Conservation (phyloP, 306 rosid genomes). For the Phaseolus lunatus region DNA sequence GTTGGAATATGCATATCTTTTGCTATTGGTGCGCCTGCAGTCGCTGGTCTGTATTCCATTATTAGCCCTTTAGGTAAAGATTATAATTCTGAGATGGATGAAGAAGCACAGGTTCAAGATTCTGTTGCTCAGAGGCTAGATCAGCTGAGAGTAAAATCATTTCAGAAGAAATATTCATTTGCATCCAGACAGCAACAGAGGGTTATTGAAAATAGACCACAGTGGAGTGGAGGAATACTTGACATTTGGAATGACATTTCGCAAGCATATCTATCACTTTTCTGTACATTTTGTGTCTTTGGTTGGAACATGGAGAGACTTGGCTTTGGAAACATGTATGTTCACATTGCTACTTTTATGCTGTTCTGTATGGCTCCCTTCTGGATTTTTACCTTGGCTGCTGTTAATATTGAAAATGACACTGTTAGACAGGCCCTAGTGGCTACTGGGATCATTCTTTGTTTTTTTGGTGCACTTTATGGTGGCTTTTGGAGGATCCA, state of each 20-base stretch:
- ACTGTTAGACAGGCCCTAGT: slow-evolving; percentile 68
- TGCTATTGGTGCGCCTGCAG: slow-evolving; percentile 86
- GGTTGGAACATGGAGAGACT: slow-evolving; percentile 99
- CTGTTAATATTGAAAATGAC: slow-evolving; percentile 82
- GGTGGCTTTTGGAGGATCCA: slow-evolving; percentile 99
- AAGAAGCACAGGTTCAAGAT: slow-evolving; percentile 65
- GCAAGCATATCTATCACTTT: slow-evolving; percentile 78
- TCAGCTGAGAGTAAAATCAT: slow-evolving; percentile 51
- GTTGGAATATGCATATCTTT: slow-evolving; percentile 82
- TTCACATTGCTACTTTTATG: slow-evolving; percentile 85
- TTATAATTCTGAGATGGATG: slow-evolving; percentile 74
- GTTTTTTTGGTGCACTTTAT: slow-evolving; percentile 82
- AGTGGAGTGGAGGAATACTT: slow-evolving; percentile 90
- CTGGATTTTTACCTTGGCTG: slow-evolving; percentile 91
- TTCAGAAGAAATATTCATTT: slow-evolving; percentile 83
- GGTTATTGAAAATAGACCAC: slow-evolving; percentile 55
- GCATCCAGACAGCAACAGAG: slow-evolving; percentile 54
- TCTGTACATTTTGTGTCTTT: slow-evolving; percentile 87
- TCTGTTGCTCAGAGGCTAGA: slow-evolving; percentile 43
- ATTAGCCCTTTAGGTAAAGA: slow-evolving; percentile 93
- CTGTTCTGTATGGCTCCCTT: slow-evolving; percentile 96
- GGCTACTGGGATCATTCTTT: slow-evolving; percentile 72
- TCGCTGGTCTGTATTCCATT: slow-evolving; percentile 78
- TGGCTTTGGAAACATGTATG: slow-evolving; percentile 93
- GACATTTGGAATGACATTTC: slow-evolving; percentile 91